These are phyloP conservation scores for Dioscorea dumetorum DNA, from an alignment of 106 monocot species.

Conservation along the genomic window DNA sequence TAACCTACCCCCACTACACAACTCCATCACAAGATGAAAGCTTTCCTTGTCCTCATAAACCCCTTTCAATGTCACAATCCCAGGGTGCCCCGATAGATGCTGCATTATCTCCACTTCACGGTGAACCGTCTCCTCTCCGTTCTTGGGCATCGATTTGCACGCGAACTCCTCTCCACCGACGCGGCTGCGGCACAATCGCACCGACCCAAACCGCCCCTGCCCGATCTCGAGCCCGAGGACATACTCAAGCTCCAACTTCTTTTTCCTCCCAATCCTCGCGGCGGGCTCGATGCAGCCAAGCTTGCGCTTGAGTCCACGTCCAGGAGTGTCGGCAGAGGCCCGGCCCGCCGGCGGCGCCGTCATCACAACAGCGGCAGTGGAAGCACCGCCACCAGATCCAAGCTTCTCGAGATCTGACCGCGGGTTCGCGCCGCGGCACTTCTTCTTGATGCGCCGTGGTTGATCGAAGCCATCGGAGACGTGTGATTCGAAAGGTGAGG, in stretches of 20 bases:
- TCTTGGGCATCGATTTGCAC: slow-evolving; percentile 73
- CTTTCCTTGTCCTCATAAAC: slow-evolving; percentile 79
- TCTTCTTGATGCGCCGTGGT: slow-evolving; percentile 29
- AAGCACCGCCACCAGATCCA: slow-evolving; percentile 13
- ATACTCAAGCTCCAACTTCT: slow-evolving; percentile 66
- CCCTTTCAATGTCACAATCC: slow-evolving; percentile 61
- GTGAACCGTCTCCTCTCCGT: slow-evolving; percentile 83
- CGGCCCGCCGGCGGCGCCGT: slow-evolving; percentile 52
- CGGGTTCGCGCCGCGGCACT: slow-evolving; percentile 12
- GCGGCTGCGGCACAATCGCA: slow-evolving; percentile 43
- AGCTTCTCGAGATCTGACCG: neutral
- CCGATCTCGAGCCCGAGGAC: slow-evolving; percentile 60
- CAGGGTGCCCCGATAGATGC: slow-evolving; percentile 88
- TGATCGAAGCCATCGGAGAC: slow-evolving; percentile 13
- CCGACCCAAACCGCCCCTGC: slow-evolving; percentile 83
- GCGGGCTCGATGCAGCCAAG: slow-evolving; percentile 69
- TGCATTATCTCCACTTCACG: slow-evolving; percentile 98
- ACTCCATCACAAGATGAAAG: slow-evolving; percentile 88
- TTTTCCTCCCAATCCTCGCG: slow-evolving; percentile 50
- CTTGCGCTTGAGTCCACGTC: slow-evolving; percentile 79
- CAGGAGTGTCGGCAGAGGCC: slow-evolving; percentile 29
- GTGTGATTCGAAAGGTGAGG: slow-evolving; percentile 14
- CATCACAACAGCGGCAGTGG: slow-evolving; percentile 23
- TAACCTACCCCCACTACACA: slow-evolving; percentile 75
- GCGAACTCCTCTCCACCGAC: slow-evolving; percentile 56